A percentile compares a stretch with the other conserved stretches of the same genome.
Conservation (phyloP, 345 rosid species). For the Sisymbrium irio region DNA sequence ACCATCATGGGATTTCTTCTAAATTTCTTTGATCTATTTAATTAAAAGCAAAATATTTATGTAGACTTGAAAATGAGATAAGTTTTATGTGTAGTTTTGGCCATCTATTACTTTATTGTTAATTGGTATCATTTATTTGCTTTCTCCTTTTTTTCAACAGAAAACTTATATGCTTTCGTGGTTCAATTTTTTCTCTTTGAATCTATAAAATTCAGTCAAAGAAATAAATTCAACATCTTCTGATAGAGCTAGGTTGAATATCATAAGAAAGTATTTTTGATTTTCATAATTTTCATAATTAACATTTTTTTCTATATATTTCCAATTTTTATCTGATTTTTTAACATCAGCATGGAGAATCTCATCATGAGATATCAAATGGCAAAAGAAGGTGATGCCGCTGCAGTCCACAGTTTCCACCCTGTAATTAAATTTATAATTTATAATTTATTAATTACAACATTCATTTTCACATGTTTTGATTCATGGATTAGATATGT, state of each 20-base stretch:
- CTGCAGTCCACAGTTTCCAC: conserved; percentile 25
- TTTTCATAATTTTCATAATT: not conserved
- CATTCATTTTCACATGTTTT: not conserved
- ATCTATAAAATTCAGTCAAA: not conserved
- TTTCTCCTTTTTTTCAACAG: too few species aligned
- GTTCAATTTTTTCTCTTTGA: not conserved
- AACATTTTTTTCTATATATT: not conserved
- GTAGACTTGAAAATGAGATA: not conserved
- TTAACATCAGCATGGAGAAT: conserved; percentile 28
- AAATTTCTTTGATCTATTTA: not conserved
- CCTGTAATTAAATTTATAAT: not conserved
- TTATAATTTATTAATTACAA: not conserved
- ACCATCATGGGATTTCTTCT: not conserved
- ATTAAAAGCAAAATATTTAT: not conserved
- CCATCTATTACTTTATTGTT: not conserved
- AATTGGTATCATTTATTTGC: not conserved
- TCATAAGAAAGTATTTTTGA: not conserved
- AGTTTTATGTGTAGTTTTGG: not conserved
- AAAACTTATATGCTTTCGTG: not conserved
- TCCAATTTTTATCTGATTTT: not conserved
- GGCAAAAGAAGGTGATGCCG: conserved; percentile 18
- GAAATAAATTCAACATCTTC: not conserved
- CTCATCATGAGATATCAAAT: conserved; percentile 25
- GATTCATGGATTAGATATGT: not conserved
- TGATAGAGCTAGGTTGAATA: not conserved